Percentiles rank a stretch among this genome's conserved stretches.
These are phyloP conservation scores for Fusarium sp. DNA, from an alignment of 2,329 filamentous ascomycete species.

Conservation along the genomic window DNA sequence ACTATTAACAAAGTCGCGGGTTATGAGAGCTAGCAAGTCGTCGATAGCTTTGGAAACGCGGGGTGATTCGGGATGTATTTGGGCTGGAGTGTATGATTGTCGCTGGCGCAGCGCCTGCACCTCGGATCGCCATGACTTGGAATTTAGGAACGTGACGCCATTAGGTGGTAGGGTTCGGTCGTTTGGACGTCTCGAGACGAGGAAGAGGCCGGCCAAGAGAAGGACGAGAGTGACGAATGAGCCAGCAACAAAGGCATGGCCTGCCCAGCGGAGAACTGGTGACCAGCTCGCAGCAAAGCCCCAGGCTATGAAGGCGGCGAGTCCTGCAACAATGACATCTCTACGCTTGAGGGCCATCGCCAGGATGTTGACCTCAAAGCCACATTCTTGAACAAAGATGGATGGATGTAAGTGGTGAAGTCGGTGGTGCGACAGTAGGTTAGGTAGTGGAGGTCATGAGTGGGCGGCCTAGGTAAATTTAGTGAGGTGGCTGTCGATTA, in stretches of 20 bases:
- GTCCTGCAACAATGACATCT: constrained; percentile 75
- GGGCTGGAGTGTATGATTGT: constrained; percentile 74
- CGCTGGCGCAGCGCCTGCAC: constrained; percentile 73
- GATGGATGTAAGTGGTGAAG: constrained; percentile 38
- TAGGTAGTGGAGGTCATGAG: constrained; percentile 31
- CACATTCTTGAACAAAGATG: constrained; percentile 50
- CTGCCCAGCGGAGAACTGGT: constrained; percentile 84
- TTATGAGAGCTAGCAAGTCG: constrained; percentile 78
- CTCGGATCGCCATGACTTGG: constrained; percentile 77
- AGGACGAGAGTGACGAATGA: constrained; percentile 66
- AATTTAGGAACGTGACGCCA: constrained; percentile 70
- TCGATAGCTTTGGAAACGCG: constrained; percentile 85
- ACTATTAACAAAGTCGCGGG: constrained; percentile 85
- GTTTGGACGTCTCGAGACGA: constrained; percentile 63
- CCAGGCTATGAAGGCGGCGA: constrained; percentile 86
- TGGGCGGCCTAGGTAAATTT: neutral
- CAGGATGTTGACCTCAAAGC: constrained; percentile 48
- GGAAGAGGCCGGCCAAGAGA: constrained; percentile 68
- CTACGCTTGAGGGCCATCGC: constrained; percentile 78
- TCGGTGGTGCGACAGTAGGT: constrained; percentile 5
- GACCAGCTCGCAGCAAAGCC: constrained; percentile 86
- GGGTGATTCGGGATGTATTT: constrained; percentile 81
- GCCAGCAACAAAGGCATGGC: constrained; percentile 84
- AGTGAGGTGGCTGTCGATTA: constrained; percentile 43
- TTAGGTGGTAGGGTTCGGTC: constrained; percentile 57